Conservation (phyloP, 495 filamentous ascomycete genomes). For the Hyaloscypha variabilis region DNA sequence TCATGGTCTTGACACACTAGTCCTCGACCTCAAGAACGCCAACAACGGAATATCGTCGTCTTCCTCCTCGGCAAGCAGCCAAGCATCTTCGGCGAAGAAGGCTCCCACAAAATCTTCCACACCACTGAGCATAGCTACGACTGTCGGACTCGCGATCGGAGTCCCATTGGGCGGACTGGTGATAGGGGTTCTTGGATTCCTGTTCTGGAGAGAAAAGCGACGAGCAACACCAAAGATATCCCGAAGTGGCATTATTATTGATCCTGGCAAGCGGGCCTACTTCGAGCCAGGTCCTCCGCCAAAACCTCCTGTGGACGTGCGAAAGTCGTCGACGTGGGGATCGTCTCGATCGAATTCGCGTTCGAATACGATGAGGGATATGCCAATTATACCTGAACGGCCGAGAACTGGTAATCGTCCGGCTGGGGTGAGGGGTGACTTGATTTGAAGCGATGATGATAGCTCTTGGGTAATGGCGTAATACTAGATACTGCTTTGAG, state of each 20-base stretch:
- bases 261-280: constrained; percentile 3
- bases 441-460: not conserved
- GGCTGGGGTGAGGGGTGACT: not conserved
- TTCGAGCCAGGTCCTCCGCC: constrained; percentile 3
- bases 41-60: not conserved
- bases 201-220: constrained; percentile 12
- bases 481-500: not conserved
- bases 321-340: not conserved
- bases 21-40: not conserved
- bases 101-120: not conserved
- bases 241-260: not conserved
- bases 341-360: not conserved
- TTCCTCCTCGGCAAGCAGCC: not conserved
- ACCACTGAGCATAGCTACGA: not conserved
- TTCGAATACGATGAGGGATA: not conserved
- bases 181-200: constrained; percentile 5
- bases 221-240: not conserved
- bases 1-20: constrained; percentile 9
- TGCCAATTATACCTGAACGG: not conserved
- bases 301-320: not conserved
- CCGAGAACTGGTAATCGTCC: not conserved
- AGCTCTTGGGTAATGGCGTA: not conserved
- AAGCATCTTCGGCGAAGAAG: not conserved
- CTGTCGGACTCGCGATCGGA: constrained; percentile 11
- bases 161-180: not conserved